Base-by-base conservation (phyloP, 2,329 filamentous ascomycete genomes). In the Polychaeton citri region DNA sequence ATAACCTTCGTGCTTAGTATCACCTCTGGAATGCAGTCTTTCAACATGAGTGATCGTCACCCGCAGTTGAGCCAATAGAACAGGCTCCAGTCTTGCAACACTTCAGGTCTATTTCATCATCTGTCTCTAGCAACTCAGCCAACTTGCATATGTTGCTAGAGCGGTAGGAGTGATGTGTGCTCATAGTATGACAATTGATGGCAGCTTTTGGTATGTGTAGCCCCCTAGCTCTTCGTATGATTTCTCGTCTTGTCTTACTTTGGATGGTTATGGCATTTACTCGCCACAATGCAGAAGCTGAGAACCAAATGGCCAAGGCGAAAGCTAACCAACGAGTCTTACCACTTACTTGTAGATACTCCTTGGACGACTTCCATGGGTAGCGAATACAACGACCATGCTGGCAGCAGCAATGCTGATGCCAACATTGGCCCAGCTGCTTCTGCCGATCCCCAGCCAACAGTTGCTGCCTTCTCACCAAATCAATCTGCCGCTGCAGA, bases 401-500 rank as follows among this genome's bases (percentile, higher is more conserved):
- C 64, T 47, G 59, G 63, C 45, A 44, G 37, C 30, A 10, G 24
- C 24, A 28, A 28, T 28, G 32, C 38, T 21, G 37, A 41, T 33
- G 35, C 35, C 28, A 39, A 41, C 26, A 35, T 26, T 17, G 36
- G 31, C 16, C 35, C 34, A 21, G 33, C 42, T 8, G 12, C 39
- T 38, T 18, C 26, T 19, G 18, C 33, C 69, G 42, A 66, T 63
- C 13, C 18, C 45, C 69, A 74, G 38, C 80, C 85, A 32, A 96
- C 88, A 32, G 77, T 82, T 54, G 90, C 90, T 44, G 74, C 83
- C 51, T 98, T 98, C 65, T 90, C 88, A 4, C 87, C 90, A 20
- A 72, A 87, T 46, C 77, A 84, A 32, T 92, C 85, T 13, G 92
- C 85, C 38, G 52, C 50, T 9, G 44, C 43, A 5, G 26, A 45